phyloP scores from a whole-genome alignment of 1,284 basidiomycete genomes.

The Rhodotorula sp. region DNA sequence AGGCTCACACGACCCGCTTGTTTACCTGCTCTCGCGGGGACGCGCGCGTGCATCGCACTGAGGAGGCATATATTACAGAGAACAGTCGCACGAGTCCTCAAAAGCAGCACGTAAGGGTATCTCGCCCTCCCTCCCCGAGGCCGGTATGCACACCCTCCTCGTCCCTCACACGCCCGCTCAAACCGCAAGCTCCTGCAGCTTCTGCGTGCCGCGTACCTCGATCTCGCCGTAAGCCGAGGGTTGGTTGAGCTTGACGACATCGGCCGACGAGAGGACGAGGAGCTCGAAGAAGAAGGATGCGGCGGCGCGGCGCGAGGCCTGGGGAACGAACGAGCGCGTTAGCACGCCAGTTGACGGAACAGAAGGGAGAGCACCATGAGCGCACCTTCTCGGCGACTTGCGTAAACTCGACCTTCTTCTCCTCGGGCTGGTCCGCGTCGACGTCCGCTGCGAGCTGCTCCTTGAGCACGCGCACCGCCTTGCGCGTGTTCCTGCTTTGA shows the following conservation, averaged over 20 bases:
- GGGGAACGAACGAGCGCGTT: slow-evolving; percentile 1
- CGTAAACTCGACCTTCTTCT: slow-evolving; percentile 70
- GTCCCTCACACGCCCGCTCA: not conserved
- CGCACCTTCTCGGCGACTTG: slow-evolving; percentile 71
- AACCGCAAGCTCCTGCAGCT: slow-evolving; percentile 57
- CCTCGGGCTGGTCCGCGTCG: slow-evolving; percentile 51
- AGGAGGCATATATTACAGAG: not conserved
- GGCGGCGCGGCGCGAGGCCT: slow-evolving; percentile 87
- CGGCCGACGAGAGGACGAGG: slow-evolving; percentile 87
- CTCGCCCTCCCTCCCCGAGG: too few species aligned
- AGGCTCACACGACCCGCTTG: too few species aligned
- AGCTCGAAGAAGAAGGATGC: slow-evolving; percentile 97
- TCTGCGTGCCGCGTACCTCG: slow-evolving; percentile 75
- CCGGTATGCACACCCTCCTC: not conserved
- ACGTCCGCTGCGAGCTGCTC: slow-evolving; percentile 64
- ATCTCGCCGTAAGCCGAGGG: slow-evolving; percentile 74
- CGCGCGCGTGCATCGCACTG: too few species aligned
- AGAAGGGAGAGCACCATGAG: slow-evolving; percentile 9
- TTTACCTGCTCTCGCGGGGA: too few species aligned
- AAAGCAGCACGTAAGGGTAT: too few species aligned
- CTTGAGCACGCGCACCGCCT: slow-evolving; percentile 80
- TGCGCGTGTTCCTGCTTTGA: slow-evolving; percentile 74
- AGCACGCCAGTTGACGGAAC: not conserved
- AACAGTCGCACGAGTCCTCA: too few species aligned
- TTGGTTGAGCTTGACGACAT: slow-evolving; percentile 81